phyloP scores from a whole-genome alignment of 805 yeast species.

The Soucietia sequanensis region DNA sequence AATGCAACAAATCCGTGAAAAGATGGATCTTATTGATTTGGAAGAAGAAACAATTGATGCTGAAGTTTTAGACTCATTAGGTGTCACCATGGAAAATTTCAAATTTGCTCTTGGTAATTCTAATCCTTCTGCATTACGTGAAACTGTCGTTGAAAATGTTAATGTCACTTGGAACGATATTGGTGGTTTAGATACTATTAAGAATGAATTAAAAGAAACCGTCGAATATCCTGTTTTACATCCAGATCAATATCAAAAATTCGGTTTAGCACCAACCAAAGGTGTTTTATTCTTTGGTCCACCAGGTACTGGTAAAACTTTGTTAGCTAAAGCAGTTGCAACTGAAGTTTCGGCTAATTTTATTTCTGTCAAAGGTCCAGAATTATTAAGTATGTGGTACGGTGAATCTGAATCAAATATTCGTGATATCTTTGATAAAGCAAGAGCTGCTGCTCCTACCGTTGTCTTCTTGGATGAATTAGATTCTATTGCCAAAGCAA shows the following conservation, averaged over 20 bases:
- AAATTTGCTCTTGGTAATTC: conserved; percentile 97
- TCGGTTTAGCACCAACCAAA: conserved; percentile 96
- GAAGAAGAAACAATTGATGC: conserved; percentile 98
- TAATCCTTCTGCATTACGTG: conserved; percentile 98
- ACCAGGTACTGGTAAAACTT: conserved; percentile 99
- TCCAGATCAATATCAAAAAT: conserved; percentile 98
- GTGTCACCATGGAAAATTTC: conserved; percentile 99
- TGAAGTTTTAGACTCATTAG: conserved; percentile 91
- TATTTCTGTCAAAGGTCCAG: conserved; percentile 96
- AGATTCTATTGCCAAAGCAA: conserved; percentile 95
- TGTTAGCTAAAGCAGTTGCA: conserved; percentile 98
- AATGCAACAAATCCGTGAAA: conserved; percentile 99
- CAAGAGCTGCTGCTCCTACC: conserved; percentile 99
- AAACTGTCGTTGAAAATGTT: conserved; percentile 97
- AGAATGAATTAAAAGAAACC: conserved; percentile 96
- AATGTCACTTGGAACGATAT: conserved; percentile 99
- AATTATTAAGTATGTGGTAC: conserved; percentile 96
- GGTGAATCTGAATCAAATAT: conserved; percentile 98
- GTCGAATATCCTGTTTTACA: conserved; percentile 98
- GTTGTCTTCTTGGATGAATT: conserved; percentile 98
- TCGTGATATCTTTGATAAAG: conserved; percentile 96
- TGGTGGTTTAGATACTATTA: conserved; percentile 96
- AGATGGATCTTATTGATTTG: conserved; percentile 95
- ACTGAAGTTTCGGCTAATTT: conserved; percentile 98
- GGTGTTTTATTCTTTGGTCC: conserved; percentile 99